Percentiles rank a stretch among this genome's conserved stretches.
These are phyloP conservation scores for Aspergillus luchuensis DNA, from an alignment of 2,329 filamentous ascomycete species.

Conservation along the genomic window DNA sequence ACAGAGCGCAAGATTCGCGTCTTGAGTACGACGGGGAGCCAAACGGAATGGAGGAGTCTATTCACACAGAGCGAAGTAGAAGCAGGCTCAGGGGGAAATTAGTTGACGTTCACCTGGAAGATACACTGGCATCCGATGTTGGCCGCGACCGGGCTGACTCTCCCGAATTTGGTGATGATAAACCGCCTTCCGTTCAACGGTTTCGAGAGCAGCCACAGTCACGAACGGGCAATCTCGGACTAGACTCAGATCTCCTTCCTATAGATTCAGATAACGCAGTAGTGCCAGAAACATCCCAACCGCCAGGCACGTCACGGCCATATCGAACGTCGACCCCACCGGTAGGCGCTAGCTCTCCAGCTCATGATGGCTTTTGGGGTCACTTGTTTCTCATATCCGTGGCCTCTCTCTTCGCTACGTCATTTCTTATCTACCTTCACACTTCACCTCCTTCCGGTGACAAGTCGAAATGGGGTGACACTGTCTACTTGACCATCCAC, in stretches of 20 bases:
- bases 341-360: conserved; percentile 68
- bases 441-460: conserved; percentile 71
- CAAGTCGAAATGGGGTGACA: conserved; percentile 75
- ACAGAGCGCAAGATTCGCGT: conserved; percentile 42
- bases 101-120: conserved; percentile 84
- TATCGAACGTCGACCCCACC: conserved; percentile 60
- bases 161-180: conserved; percentile 48
- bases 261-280: conserved; percentile 56
- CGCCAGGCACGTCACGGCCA: conserved; percentile 53
- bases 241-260: conserved; percentile 49
- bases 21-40: conserved; percentile 38
- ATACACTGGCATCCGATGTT: conserved; percentile 53
- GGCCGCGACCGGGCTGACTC: conserved; percentile 47
- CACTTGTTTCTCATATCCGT: conserved; percentile 85
- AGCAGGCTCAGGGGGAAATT: conserved; percentile 66
- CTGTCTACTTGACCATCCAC: conserved; percentile 86
- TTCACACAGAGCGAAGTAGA: conserved; percentile 38
- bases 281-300: conserved; percentile 47
- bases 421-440: conserved; percentile 86
- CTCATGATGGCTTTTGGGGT: conserved; percentile 88
- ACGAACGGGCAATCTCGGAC: conserved; percentile 39
- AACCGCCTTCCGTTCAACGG: conserved; percentile 57
- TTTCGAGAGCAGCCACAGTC: conserved; percentile 52
- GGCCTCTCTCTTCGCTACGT: conserved; percentile 82
- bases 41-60: conserved; percentile 38